phyloP scores from a whole-genome alignment of 345 rosid species.

The Clarkia xantiana region DNA sequence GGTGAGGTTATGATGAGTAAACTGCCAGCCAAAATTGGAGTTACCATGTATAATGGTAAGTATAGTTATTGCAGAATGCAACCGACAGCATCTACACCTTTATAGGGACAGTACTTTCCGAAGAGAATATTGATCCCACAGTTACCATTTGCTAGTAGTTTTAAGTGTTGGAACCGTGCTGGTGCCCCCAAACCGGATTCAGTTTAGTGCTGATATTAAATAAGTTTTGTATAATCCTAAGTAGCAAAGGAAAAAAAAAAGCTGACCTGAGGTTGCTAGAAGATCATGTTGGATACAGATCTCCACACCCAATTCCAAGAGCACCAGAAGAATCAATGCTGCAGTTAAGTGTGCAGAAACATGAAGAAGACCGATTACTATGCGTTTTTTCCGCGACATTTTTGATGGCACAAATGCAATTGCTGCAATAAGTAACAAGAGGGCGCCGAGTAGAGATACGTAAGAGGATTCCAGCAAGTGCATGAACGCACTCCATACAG shows the following conservation, averaged over 20 bases:
- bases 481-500: constrained; percentile 57
- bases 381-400: constrained; percentile 63
- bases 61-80: no score
- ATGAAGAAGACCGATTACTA: constrained; percentile 72
- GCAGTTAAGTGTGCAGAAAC: constrained; percentile 78
- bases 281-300: constrained; percentile 82
- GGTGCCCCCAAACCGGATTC: not conserved
- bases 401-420: constrained; percentile 78
- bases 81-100: no score
- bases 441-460: constrained; percentile 64
- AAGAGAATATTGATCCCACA: no score
- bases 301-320: constrained; percentile 84
- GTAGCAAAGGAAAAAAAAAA: no score
- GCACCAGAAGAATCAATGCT: constrained; percentile 85
- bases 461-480: constrained; percentile 64
- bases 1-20: no score
- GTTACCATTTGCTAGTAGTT: no score
- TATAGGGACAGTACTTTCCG: no score
- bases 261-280: constrained; percentile 84
- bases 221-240: not conserved
- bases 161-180: no score
- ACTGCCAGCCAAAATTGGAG: no score
- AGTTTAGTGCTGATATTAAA: not conserved
- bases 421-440: constrained; percentile 51
- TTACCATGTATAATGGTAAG: no score